Evolutionary conservation across 495 filamentous ascomycete species (phyloP).

Genomic region (Aspergillus carlsbadensis): DNA sequence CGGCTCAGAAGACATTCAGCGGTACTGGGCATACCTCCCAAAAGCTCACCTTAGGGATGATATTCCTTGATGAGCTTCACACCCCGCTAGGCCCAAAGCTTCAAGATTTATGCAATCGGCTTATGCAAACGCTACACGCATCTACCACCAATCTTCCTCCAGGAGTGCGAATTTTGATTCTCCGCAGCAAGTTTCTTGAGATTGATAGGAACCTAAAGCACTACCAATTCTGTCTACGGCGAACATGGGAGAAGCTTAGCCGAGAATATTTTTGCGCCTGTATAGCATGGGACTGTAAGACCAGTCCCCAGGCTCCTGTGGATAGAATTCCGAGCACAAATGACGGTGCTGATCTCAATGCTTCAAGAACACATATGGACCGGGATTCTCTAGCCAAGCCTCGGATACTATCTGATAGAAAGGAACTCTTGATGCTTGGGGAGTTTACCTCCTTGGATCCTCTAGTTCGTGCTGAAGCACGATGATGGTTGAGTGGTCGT

Average conservation of each 20-base stretch:
- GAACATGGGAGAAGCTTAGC: slow-evolving; percentile 33
- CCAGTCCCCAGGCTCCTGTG: neutral
- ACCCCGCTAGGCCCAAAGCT: slow-evolving; percentile 26
- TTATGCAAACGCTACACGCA: slow-evolving; percentile 14
- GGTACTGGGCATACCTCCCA: neutral
- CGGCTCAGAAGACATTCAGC: neutral
- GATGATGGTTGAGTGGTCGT: neutral
- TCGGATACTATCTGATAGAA: slow-evolving; percentile 11
- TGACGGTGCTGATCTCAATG: too few species aligned
- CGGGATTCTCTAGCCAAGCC: neutral
- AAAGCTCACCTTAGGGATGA: slow-evolving; percentile 3
- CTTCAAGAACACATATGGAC: neutral
- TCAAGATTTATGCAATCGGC: slow-evolving; percentile 17
- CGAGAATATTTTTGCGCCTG: slow-evolving; percentile 36
- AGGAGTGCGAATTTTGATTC: slow-evolving; percentile 35
- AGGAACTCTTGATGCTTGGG: slow-evolving; percentile 2
- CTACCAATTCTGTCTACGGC: slow-evolving; percentile 24
- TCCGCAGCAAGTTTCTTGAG: slow-evolving; percentile 27
- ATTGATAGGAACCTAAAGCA: slow-evolving; percentile 17
- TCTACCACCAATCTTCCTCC: neutral
- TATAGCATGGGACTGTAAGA: slow-evolving; percentile 26
- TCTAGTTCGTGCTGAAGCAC: neutral
- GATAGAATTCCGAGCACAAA: slow-evolving; percentile 13
- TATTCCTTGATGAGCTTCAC: slow-evolving; percentile 5
- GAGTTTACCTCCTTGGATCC: neutral